Evolutionary conservation across 148 eudicot genomes (phyloP).

Genomic region (Dianthus caryophyllus): DNA sequence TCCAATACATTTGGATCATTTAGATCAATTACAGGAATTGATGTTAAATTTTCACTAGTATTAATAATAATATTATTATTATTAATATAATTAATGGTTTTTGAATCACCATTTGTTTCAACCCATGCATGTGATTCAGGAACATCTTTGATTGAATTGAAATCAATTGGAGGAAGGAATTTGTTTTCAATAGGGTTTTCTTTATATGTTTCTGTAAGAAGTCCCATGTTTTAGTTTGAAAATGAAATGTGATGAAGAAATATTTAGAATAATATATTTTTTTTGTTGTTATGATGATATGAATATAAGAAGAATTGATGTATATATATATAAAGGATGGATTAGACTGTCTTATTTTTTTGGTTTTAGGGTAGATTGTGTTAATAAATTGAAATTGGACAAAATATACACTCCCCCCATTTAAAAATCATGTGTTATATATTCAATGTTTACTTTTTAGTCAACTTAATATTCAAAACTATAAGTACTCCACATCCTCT

Average conservation of each 20-base stretch:
- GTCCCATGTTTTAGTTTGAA: slow-evolving; percentile 9
- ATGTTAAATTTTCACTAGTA: background rate
- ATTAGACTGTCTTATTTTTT: too few relatives aligned
- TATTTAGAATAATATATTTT: background rate
- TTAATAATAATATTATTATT: too few relatives aligned
- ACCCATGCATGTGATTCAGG: slow-evolving; percentile 53
- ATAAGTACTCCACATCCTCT: too few relatives aligned
- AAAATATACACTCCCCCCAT: too few relatives aligned
- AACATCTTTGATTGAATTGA: slow-evolving; percentile 25
- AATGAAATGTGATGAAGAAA: background rate
- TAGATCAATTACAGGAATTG: slow-evolving; percentile 41
- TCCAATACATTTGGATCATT: slow-evolving; percentile 30
- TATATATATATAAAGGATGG: background rate
- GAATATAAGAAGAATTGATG: too few relatives aligned
- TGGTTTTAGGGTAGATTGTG: too few relatives aligned
- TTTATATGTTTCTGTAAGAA: slow-evolving; percentile 17
- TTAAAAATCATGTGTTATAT: too few relatives aligned
- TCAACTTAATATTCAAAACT: too few relatives aligned
- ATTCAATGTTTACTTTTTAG: too few relatives aligned
- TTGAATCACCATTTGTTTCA: slow-evolving; percentile 3
- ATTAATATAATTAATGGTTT: too few relatives aligned
- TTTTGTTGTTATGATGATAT: too few relatives aligned
- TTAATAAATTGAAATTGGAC: too few relatives aligned
- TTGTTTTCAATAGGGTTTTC: background rate
- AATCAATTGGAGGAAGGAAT: slow-evolving; percentile 20